Evolutionary conservation across 371 early-diverging fungal species (phyloP), one percentile per base, ranked within the genome.

Genomic region (Mucor irregularis): DNA sequence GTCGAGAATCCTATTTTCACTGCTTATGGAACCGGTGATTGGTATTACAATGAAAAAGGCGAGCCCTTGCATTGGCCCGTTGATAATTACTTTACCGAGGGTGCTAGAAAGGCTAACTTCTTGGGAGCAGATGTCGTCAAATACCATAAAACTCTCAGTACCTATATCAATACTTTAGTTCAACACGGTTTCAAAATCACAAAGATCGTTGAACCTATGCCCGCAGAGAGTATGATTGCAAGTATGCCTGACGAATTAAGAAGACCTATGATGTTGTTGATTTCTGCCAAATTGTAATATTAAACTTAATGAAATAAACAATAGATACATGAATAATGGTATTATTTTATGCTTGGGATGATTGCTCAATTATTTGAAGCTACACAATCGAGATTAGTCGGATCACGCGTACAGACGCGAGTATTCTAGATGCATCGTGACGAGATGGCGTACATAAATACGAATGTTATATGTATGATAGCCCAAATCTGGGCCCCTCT

Each of bases 1-100:
- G 64, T 64, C 6, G 64, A 64, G 30, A 61, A 64, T 17, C 64
- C 64, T 4, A 26, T 64, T 2, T 64, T 64, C 30, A 64, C 64
- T 2, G 59, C 64, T 17, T 40, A 53, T 14, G 64, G 64, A 14
- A 48, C 55, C 2, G 60, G 60, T 4, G 46, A 62, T 17, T 56
- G 57, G 57, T 34, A 40, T 38, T 59, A 43, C n/a, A 49, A 58
- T 49, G 33, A 39, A 13, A 21, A 58, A 6, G 64, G 60, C 11
- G 30, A 59, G 13, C 38, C 48, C 0, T 21, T 48, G 1, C 50
- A 59, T 37, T 64, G 64, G 64, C 64, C 64, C 9, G 54, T 64
- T 19, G 64, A 64, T 45, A 30, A 22, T n/a, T 64, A 64, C 16
- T 59, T 37, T 21, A 24, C 29, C 5, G 60, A 64, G 30, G 53